Conservation (phyloP, 2,329 filamentous ascomycete genomes). For the Ceratocystis smalleyi region DNA sequence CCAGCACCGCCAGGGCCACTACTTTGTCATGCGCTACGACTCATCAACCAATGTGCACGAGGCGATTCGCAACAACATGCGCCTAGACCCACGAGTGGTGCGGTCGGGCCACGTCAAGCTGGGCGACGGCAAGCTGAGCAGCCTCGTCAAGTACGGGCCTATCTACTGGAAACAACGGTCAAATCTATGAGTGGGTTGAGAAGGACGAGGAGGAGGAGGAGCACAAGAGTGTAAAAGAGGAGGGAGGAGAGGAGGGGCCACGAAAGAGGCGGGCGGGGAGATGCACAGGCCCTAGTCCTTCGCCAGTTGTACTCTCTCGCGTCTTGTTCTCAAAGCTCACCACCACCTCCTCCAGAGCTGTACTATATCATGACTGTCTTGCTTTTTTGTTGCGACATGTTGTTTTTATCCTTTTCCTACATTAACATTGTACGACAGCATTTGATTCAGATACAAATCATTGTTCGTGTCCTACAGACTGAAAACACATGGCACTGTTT, state of each 20-base stretch:
- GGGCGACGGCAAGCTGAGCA: conserved; percentile 45
- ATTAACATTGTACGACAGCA: neutral
- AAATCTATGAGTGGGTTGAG: neutral
- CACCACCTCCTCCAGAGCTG: neutral
- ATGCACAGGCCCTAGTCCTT: neutral
- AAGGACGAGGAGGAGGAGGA: neutral
- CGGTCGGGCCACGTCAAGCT: conserved; percentile 76
- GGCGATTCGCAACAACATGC: conserved; percentile 57
- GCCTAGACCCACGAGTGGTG: conserved; percentile 80
- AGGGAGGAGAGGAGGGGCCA: neutral
- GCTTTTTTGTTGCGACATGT: neutral
- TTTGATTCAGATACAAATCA: neutral
- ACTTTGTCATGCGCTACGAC: conserved; percentile 98
- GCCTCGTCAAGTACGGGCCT: conserved; percentile 33
- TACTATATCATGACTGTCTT: conserved; percentile 10
- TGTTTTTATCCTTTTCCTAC: neutral
- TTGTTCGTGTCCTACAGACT: neutral
- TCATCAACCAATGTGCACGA: conserved; percentile 57
- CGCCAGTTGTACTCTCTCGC: neutral
- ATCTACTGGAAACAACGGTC: conserved; percentile 32
- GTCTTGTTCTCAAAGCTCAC: neutral
- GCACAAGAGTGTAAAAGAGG: neutral
- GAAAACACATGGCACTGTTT: neutral
- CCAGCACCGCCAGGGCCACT: conserved; percentile 72
- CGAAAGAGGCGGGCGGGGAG: neutral